Evolutionary conservation across 2,329 filamentous ascomycete genomes (phyloP).

Genomic region (Talaromyces islandicus): DNA sequence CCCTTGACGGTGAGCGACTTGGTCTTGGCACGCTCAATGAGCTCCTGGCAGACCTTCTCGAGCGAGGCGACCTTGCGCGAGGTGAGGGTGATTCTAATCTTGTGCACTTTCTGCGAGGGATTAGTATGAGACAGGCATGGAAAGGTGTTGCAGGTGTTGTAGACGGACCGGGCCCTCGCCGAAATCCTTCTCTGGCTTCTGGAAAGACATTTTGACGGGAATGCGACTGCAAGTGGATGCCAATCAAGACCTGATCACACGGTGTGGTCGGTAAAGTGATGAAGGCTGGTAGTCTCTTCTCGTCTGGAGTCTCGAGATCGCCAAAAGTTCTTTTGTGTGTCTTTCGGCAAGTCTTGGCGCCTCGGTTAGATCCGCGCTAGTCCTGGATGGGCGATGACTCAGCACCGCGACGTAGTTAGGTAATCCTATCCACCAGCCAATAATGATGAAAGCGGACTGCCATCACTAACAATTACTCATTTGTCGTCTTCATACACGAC

Average conservation of each 20-base stretch:
- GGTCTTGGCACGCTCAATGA: slow-evolving; percentile 96
- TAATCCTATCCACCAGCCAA: not conserved
- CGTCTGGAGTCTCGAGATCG: slow-evolving; percentile 39
- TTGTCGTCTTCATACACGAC: not conserved
- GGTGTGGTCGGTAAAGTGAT: slow-evolving; percentile 73
- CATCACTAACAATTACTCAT: not conserved
- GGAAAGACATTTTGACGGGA: slow-evolving; percentile 71
- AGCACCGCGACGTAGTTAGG: not conserved
- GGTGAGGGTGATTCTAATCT: slow-evolving; percentile 97
- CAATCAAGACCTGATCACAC: slow-evolving; percentile 81
- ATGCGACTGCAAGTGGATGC: slow-evolving; percentile 25
- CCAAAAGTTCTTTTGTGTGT: not conserved
- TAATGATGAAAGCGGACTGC: not conserved
- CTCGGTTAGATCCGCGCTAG: not conserved
- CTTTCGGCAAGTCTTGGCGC: not conserved
- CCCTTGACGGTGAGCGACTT: slow-evolving; percentile 99
- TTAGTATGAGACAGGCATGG: not conserved
- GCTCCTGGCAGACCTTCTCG: slow-evolving; percentile 97
- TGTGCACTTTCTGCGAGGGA: slow-evolving; percentile 71
- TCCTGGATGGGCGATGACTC: not conserved
- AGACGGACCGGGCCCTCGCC: slow-evolving; percentile 67
- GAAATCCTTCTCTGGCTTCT: slow-evolving; percentile 92
- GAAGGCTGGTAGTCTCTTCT: no score
- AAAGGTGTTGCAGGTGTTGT: not conserved
- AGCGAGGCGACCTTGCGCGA: slow-evolving; percentile 90